A percentile compares a stretch with the other conserved stretches of the same genome.
Evolutionary conservation across 768 basidiomycete genomes (phyloP).

Genomic region (Mycena rebaudengoi): DNA sequence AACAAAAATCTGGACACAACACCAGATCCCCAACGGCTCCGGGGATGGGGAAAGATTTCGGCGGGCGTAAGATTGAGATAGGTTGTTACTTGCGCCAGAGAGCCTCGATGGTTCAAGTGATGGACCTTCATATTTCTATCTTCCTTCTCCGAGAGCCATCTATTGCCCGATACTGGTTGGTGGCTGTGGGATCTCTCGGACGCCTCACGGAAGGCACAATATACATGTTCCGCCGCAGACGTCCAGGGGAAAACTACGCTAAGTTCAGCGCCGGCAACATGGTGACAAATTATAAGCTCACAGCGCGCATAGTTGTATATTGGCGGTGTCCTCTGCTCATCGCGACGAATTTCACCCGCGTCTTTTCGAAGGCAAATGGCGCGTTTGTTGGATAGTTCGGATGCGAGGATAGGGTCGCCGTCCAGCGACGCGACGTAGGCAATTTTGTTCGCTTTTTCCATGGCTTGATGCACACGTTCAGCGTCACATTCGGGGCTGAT

Average conservation of each 20-base stretch:
- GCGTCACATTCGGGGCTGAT: slow-evolving; percentile 50
- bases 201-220: slow-evolving; percentile 30
- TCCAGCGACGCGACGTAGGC: slow-evolving; percentile 33
- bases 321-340: slow-evolving; percentile 32
- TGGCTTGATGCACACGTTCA: slow-evolving; percentile 36
- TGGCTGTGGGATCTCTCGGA: slow-evolving; percentile 22
- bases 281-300: too few species aligned
- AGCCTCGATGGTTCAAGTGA: background rate
- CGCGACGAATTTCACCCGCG: slow-evolving; percentile 18
- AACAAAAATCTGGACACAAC: slow-evolving; percentile 18
- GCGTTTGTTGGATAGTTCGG: slow-evolving; percentile 8
- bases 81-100: background rate
- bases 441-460: slow-evolving; percentile 37
- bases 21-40: slow-evolving; percentile 4
- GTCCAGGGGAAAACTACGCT: slow-evolving; percentile 37
- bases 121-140: slow-evolving; percentile 1
- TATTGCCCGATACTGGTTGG: slow-evolving; percentile 15
- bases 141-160: slow-evolving; percentile 23
- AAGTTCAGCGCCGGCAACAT: too few species aligned
- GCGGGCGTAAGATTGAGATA: background rate
- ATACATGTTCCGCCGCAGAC: slow-evolving; percentile 30
- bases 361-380: slow-evolving; percentile 25
- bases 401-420: background rate
- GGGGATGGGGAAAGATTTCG: background rate
- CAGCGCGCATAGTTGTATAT: slow-evolving; percentile 42